These are phyloP conservation scores for Sphagnurus paluster DNA, from an alignment of 1,284 basidiomycete genomes.

Conservation along the genomic window DNA sequence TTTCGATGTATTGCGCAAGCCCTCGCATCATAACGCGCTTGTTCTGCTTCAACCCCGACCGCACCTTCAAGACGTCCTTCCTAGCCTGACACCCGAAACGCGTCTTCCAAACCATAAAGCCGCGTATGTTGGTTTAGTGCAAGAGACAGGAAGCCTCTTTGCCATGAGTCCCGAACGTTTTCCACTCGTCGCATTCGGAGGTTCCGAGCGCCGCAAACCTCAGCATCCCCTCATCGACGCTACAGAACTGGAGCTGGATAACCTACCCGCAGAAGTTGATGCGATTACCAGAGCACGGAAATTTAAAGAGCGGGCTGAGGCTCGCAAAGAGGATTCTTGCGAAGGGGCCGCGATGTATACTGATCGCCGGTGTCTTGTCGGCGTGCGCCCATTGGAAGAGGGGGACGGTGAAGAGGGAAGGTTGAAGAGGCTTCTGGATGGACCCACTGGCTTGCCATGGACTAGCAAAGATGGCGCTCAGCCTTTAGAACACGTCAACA, in stretches of 20 bases:
- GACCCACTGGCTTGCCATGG: slow-evolving; percentile 20
- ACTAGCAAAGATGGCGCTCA: slow-evolving; percentile 10
- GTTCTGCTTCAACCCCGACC: slow-evolving; percentile 80
- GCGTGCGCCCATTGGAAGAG: slow-evolving; percentile 52
- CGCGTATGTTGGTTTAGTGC: slow-evolving; percentile 75
- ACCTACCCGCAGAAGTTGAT: slow-evolving; percentile 42
- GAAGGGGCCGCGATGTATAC: slow-evolving; percentile 17
- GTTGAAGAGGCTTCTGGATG: slow-evolving; percentile 39
- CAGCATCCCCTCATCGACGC: slow-evolving; percentile 28
- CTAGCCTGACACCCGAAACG: slow-evolving; percentile 39
- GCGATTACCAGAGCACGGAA: slow-evolving; percentile 36
- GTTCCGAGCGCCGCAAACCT: slow-evolving; percentile 20
- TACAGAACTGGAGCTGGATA: slow-evolving; percentile 21
- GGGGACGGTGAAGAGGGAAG: slow-evolving; percentile 36
- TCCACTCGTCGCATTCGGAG: slow-evolving; percentile 73
- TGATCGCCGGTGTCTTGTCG: slow-evolving; percentile 59
- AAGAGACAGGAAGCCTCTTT: slow-evolving; percentile 71
- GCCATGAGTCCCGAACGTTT: slow-evolving; percentile 75
- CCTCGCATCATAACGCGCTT: slow-evolving; percentile 48
- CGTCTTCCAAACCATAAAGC: slow-evolving; percentile 49
- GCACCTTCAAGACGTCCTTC: slow-evolving; percentile 63
- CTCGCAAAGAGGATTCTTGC: slow-evolving; percentile 24
- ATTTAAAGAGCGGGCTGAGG: slow-evolving; percentile 18
- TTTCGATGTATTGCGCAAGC: slow-evolving; percentile 67
- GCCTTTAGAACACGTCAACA: slow-evolving; percentile 6